Conservation (phyloP, 495 filamentous ascomycete species). For the Neurospora sp. region DNA sequence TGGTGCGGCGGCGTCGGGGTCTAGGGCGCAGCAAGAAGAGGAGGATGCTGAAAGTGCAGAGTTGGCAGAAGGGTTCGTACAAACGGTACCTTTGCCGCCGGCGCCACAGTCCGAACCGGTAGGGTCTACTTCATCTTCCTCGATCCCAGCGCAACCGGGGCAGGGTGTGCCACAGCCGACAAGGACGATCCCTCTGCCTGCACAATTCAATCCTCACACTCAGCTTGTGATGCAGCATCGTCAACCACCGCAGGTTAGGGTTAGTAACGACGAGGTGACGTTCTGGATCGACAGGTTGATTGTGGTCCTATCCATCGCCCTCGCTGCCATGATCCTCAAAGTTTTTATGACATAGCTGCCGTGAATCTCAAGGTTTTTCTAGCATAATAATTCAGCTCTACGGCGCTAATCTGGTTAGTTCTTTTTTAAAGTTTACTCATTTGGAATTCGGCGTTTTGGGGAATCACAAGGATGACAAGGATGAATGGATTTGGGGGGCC, state of each 20-base stretch:
- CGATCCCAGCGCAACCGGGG: slow-evolving; percentile 7
- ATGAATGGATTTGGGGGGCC: not conserved
- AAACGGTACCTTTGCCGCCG: slow-evolving; percentile 22
- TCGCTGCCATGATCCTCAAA: slow-evolving; percentile 45
- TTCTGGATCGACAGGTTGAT: slow-evolving; percentile 54
- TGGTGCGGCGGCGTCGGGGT: not conserved
- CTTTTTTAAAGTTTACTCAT: not conserved
- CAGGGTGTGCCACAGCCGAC: slow-evolving; percentile 27
- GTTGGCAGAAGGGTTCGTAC: slow-evolving; percentile 41
- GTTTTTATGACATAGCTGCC: slow-evolving; percentile 25
- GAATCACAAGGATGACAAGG: not conserved
- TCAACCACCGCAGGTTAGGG: slow-evolving; percentile 20
- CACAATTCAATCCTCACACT: not conserved
- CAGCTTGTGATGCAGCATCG: slow-evolving; percentile 8
- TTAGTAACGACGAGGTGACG: slow-evolving; percentile 24
- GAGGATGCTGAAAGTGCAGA: slow-evolving; percentile 29
- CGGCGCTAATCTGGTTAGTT: not conserved
- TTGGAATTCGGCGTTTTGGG: not conserved
- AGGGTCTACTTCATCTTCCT: not conserved
- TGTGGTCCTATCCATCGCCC: slow-evolving; percentile 37
- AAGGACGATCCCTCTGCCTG: slow-evolving; percentile 24
- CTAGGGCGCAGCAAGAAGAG: not conserved
- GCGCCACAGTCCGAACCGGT: slow-evolving; percentile 1
- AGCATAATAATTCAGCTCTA: slow-evolving; percentile 3
- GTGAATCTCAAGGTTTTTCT: slow-evolving; percentile 38